These are phyloP conservation scores for Paracamarosporium sp. DNA, from an alignment of 2,329 filamentous ascomycete genomes.

Conservation along the genomic window DNA sequence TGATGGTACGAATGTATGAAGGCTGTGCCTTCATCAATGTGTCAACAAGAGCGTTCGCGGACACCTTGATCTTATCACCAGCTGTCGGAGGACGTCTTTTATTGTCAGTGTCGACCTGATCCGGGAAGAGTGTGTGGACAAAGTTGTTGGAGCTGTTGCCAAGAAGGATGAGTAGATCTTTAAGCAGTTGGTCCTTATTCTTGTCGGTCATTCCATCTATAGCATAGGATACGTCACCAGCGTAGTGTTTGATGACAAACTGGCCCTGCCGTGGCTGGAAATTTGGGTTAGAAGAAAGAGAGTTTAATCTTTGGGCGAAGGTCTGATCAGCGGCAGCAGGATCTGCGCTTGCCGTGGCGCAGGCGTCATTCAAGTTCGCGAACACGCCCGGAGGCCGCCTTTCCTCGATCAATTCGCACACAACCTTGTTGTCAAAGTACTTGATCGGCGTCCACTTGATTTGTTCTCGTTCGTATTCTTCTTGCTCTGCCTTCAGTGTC, in stretches of 20 bases:
- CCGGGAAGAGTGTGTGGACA: conserved; percentile 85
- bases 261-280: conserved; percentile 91
- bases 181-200: conserved; percentile 97
- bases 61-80: conserved; percentile 93
- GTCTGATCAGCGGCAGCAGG: conserved; percentile 92
- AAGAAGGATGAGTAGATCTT: conserved; percentile 89
- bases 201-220: conserved; percentile 98
- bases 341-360: conserved; percentile 97
- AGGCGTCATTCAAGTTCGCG: conserved; percentile 95
- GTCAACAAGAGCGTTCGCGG: conserved; percentile 91
- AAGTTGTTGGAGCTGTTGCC: conserved; percentile 84
- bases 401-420: conserved; percentile 96
- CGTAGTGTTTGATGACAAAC: conserved; percentile 99
- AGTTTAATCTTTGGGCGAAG: conserved; percentile 91
- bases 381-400: conserved; percentile 90
- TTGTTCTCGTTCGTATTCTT: conserved; percentile 94
- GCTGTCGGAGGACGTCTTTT: conserved; percentile 91
- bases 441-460: conserved; percentile 99
- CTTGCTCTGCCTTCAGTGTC: conserved; percentile 94
- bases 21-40: conserved; percentile 97
- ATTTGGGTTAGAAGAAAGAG: conserved; percentile 85
- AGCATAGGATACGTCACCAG: conserved; percentile 92
- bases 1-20: conserved; percentile 98
- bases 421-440: conserved; percentile 99
- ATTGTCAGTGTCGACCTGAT: conserved; percentile 95